Evolutionary conservation across 495 filamentous ascomycete species (phyloP).

Genomic region (Aspergillus kassunensis): DNA sequence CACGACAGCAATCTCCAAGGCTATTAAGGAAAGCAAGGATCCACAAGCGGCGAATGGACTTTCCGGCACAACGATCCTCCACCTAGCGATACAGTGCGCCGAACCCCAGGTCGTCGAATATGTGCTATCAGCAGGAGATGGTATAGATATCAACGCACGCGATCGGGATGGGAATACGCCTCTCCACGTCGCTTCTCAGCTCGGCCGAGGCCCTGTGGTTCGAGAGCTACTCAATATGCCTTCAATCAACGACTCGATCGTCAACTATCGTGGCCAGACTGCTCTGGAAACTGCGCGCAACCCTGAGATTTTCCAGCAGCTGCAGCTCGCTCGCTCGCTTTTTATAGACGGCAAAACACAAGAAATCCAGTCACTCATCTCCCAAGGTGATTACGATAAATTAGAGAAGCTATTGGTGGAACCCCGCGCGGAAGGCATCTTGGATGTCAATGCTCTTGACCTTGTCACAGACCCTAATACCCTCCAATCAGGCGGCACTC

Average conservation of each 20-base stretch:
- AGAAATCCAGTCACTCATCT: constrained; percentile 74
- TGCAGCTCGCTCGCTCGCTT: constrained; percentile 85
- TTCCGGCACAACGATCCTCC: constrained; percentile 82
- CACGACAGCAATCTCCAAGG: constrained; percentile 82
- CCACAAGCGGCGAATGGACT: constrained; percentile 43
- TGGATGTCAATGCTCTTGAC: constrained; percentile 89
- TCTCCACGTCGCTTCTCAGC: constrained; percentile 79
- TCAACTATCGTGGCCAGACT: constrained; percentile 84
- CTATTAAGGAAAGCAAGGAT: constrained; percentile 67
- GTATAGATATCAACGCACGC: constrained; percentile 78
- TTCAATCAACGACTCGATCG: constrained; percentile 80
- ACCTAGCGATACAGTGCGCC: constrained; percentile 95
- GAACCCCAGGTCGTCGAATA: constrained; percentile 95
- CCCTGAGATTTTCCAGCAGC: constrained; percentile 90
- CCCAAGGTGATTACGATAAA: constrained; percentile 65
- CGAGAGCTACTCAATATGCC: constrained; percentile 72
- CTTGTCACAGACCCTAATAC: constrained; percentile 77
- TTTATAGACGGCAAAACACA: constrained; percentile 83
- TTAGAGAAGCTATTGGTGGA: constrained; percentile 79
- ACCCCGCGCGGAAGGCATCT: constrained; percentile 71
- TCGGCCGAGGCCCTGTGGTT: constrained; percentile 76
- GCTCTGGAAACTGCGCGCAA: constrained; percentile 85
- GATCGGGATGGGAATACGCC: constrained; percentile 93
- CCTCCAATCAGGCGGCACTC: constrained; percentile 72
- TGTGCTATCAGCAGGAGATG: constrained; percentile 65